Evolutionary conservation across 1,284 basidiomycete genomes (phyloP), one percentile per base, ranked within the genome.

Genomic region (Termitomyces sp.): DNA sequence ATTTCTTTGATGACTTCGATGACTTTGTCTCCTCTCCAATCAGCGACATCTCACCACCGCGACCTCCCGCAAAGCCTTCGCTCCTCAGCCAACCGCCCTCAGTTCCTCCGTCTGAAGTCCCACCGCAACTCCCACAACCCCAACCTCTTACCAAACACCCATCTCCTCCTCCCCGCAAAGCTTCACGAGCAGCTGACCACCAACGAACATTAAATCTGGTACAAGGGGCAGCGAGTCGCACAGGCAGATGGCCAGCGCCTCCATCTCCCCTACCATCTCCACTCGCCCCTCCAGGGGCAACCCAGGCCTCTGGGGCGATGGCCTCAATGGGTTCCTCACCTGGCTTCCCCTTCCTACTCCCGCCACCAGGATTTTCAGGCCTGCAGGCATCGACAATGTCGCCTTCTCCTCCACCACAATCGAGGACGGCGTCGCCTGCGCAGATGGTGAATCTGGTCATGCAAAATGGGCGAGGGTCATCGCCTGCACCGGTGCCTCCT

Each of bases 181-280:
- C 52, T 5, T 66, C 71, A 9, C 65, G 66, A 34, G 66, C 67
- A 40, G 71, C 72, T 6, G 72, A 74, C 47, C 82, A 81, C 60
- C 71, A 73, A 53, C 77, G 80, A 48, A 82, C 82, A 5, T 63
- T 76, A 57, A 81, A 74, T 57, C 66, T 87, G 21, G 63, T 87
- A 53, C 74, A 80, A 56, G 66, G 66, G 14, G 83, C 79, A 7
- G 80, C 81, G 8, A 65, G 80, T 5, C 72, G 71, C 16, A 66
- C 65, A 4, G 82, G 83, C 3, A 66, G 72, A 46, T 87, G 85
- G 85, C 82, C 83, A n/a, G 77, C 80, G 21, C 79, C 83, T 9
- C 72, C 77, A 1, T 80, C 83, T 7, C 79, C 80, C 0, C 68
- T 80, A 5, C 77, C 79, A 10, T 35, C 66, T 70, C 10, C 60